A percentile compares a stretch with the other conserved stretches of the same genome.
Evolutionary conservation across 2,329 filamentous ascomycete genomes (phyloP).

Genomic region (Aspergillus amoenus): DNA sequence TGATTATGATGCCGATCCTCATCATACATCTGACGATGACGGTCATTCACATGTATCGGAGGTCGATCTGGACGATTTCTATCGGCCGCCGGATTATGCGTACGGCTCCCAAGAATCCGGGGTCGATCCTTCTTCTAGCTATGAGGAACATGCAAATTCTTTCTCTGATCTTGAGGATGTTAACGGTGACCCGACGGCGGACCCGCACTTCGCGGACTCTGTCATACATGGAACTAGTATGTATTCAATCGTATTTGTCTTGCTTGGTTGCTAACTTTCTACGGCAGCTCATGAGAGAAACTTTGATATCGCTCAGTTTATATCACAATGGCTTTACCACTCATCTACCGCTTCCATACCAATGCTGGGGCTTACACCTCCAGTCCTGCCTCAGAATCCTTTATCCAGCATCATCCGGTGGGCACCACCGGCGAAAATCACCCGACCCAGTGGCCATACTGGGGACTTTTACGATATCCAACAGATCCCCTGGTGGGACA

Average conservation of each 20-base stretch:
- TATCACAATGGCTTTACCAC: slow-evolving; percentile 40
- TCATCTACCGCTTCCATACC: slow-evolving; percentile 22
- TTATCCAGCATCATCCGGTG: slow-evolving; percentile 36
- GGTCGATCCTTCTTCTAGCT: slow-evolving; percentile 7
- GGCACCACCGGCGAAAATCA: slow-evolving; percentile 32
- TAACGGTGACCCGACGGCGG: slow-evolving; percentile 13
- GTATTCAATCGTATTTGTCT: background rate
- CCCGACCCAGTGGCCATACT: slow-evolving; percentile 29
- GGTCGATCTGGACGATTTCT: slow-evolving; percentile 33
- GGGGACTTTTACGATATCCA: slow-evolving; percentile 40
- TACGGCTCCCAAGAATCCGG: slow-evolving; percentile 15
- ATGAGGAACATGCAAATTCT: slow-evolving; percentile 19
- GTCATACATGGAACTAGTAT: slow-evolving; percentile 32
- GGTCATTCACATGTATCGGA: slow-evolving; percentile 17
- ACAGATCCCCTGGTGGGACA: slow-evolving; percentile 43
- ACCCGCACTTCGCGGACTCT: slow-evolving; percentile 22
- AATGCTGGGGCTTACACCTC: slow-evolving; percentile 19
- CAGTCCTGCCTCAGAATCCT: slow-evolving; percentile 25
- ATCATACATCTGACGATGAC: slow-evolving; percentile 5
- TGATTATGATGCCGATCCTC: slow-evolving; percentile 11
- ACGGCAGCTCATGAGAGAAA: slow-evolving; percentile 40
- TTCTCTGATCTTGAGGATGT: slow-evolving; percentile 19
- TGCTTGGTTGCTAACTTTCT: slow-evolving; percentile 4
- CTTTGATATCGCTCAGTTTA: slow-evolving; percentile 44
- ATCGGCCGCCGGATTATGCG: slow-evolving; percentile 22